Percentiles rank a stretch among this genome's conserved stretches.
phyloP scores from a whole-genome alignment of 257 asterid genomes.

The Leonotis leonurus region DNA sequence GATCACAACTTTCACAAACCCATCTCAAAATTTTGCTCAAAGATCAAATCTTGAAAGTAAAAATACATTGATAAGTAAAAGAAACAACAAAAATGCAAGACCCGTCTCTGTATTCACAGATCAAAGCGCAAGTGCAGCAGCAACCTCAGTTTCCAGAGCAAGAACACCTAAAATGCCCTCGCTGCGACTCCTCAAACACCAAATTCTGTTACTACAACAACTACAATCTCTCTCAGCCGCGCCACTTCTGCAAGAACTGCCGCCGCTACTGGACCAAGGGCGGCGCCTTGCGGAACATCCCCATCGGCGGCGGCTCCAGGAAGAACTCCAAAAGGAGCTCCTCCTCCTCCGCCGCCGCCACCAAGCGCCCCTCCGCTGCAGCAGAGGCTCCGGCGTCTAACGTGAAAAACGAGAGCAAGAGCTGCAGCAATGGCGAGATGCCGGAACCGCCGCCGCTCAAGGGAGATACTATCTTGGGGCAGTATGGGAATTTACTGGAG shows the following conservation, averaged over 20 bases:
- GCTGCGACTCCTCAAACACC: constrained; percentile 82
- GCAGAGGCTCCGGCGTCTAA: not conserved
- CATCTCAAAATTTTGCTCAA: not conserved
- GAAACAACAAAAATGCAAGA: constrained; percentile 54
- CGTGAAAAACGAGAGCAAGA: not conserved
- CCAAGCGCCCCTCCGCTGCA: constrained; percentile 17
- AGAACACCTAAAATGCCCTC: constrained; percentile 76
- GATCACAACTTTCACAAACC: constrained; percentile 9
- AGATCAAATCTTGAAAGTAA: constrained; percentile 4
- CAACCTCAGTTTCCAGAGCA: constrained; percentile 65
- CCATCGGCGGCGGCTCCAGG: constrained; percentile 84
- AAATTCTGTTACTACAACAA: constrained; percentile 91
- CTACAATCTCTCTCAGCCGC: constrained; percentile 95
- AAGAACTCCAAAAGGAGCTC: constrained; percentile 65
- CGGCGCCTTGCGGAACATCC: constrained; percentile 84
- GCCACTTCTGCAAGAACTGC: constrained; percentile 87
- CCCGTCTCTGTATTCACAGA: constrained; percentile 60
- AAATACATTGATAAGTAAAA: not conserved
- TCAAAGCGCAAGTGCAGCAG: constrained; percentile 33
- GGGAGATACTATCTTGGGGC: constrained; percentile 31
- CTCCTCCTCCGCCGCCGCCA: constrained; percentile 25
- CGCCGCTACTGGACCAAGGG: constrained; percentile 91
- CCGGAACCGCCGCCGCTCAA: constrained; percentile 29
- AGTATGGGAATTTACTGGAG: constrained; percentile 33
- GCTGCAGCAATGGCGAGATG: constrained; percentile 5